phyloP scores from a whole-genome alignment of 1,284 basidiomycete genomes.

The Lentinula novae-zelandiae region DNA sequence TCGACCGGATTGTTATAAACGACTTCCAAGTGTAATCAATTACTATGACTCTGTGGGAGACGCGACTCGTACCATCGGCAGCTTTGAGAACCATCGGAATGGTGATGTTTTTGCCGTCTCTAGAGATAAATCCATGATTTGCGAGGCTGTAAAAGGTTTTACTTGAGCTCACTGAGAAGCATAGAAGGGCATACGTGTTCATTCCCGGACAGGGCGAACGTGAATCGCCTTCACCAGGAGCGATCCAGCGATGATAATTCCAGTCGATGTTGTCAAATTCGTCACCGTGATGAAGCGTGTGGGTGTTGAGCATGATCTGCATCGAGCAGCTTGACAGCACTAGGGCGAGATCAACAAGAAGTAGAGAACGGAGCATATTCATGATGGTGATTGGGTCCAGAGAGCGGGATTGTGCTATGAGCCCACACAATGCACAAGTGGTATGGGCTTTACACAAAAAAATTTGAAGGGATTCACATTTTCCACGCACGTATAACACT shows the following conservation, averaged over 20 bases:
- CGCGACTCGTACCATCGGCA: neutral
- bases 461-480: too few relatives aligned
- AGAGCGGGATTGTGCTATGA: too few relatives aligned
- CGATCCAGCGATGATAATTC: conserved; percentile 1
- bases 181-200: conserved; percentile 12
- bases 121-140: conserved; percentile 10
- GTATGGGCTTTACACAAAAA: too few relatives aligned
- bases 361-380: neutral
- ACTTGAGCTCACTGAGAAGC: neutral
- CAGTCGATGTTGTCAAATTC: conserved; percentile 1
- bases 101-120: conserved; percentile 1
- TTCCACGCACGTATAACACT: too few relatives aligned
- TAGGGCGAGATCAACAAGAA: neutral
- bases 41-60: neutral
- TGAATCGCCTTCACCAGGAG: conserved; percentile 9
- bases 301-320: neutral
- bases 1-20: conserved; percentile 1
- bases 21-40: neutral
- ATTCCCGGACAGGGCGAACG: conserved; percentile 19
- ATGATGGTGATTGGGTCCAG: neutral
- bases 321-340: neutral
- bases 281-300: neutral
- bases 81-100: conserved; percentile 4
- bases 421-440: too few relatives aligned
- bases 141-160: neutral